Base-by-base conservation (phyloP, 2,329 filamentous ascomycete genomes). In the Cladosporium sp. region DNA sequence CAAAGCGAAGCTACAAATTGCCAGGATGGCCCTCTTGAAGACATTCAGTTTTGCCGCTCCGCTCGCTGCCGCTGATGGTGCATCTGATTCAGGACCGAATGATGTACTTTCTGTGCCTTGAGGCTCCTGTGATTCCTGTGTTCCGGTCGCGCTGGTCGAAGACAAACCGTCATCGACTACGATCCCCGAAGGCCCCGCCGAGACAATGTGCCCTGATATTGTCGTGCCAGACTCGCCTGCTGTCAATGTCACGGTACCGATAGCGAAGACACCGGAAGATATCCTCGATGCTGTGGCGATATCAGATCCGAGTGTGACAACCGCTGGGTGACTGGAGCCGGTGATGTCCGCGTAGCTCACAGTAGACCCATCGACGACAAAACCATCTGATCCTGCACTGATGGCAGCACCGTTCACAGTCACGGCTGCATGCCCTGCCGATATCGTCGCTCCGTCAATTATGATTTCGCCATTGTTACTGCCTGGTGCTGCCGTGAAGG, bases 321-420 rank as follows among this genome's bases (percentile, higher is more conserved):
- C 30, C 24, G 38, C 57, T 1, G 57, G 38, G 21, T 12, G n/a
- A 52, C 10, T n/a, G 12, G 44, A 26, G 21, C n/a, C n/a, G 5
- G 12, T 26, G 11, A 32, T 30, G 14, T 52, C 59, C 5, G n/a
- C n/a, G 21, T 54, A 28, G 4, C n/a, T 18, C 15, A 28, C 26
- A 4, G 62, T 65, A 5, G 62, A 49, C 26, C 54, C 54, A 47
- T 65, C 62, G 8, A 65, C 52, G 12, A 65, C 36, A 7, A 65
- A 3, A 6, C 62, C 62, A 4, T 41, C n/a, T 10, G 62, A 32
- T 8, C 52, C 62, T 11, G 62, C 62, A 38, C 38, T 59, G 8
- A 65, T 51, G 11, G 44, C 14, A 11, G 41, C 52, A 6, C 62
- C 62, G 26, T 59, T 12, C 3, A 36, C 34, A n/a, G 28, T 51